A percentile compares a stretch with the other conserved stretches of the same genome.
These are phyloP conservation scores for Termitomyces sp. DNA, from an alignment of 768 basidiomycete species.

Conservation along the genomic window DNA sequence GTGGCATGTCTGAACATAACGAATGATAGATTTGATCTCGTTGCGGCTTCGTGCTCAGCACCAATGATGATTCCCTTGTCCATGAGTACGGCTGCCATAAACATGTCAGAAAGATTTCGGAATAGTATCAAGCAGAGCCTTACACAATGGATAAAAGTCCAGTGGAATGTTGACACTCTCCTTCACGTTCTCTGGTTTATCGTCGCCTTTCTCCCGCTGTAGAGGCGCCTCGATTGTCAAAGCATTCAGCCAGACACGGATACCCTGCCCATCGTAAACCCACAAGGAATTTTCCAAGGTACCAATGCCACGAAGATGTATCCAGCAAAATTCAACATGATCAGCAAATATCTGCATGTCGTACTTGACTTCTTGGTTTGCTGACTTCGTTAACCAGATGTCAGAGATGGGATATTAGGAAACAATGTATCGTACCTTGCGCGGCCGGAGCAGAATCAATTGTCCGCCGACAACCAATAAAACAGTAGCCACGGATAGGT, in stretches of 20 bases:
- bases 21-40: conserved; percentile 74
- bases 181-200: conserved; percentile 52
- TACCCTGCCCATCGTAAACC: conserved; percentile 89
- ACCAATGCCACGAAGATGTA: conserved; percentile 89
- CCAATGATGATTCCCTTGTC: conserved; percentile 99
- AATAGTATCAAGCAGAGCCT: conserved; percentile 21
- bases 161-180: conserved; percentile 91
- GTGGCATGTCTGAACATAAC: conserved; percentile 90
- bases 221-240: conserved; percentile 73
- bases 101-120: conserved; percentile 4
- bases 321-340: conserved; percentile 98
- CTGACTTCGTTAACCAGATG: conserved; percentile 43
- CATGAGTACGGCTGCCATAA: conserved; percentile 81
- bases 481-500: conserved; percentile 90
- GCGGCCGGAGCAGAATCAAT: conserved; percentile 80
- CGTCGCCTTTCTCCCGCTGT: conserved; percentile 24
- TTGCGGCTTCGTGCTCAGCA: conserved; percentile 81
- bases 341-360: conserved; percentile 97
- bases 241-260: conserved; percentile 95
- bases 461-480: conserved; percentile 94
- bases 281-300: conserved; percentile 95
- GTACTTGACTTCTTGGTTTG: conserved; percentile 86
- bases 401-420: background rate
- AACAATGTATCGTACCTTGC: conserved; percentile 52
- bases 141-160: conserved; percentile 95